phyloP scores from a whole-genome alignment of 805 yeast genomes.

The Hanseniaspora opuntiae region DNA sequence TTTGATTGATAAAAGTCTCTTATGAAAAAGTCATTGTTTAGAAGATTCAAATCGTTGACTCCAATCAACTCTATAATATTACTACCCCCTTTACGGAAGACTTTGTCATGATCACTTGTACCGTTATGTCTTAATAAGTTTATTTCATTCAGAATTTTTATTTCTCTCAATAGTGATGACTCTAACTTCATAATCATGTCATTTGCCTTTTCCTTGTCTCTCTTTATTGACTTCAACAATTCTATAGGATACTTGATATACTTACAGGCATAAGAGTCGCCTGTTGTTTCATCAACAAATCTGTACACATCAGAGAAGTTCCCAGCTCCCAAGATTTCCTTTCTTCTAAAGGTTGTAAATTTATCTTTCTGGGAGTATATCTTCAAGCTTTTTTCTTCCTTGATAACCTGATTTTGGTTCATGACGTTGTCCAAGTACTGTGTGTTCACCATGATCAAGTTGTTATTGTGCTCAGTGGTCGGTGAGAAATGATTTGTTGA shows the following conservation, averaged over 20 bases:
- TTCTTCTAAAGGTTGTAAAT: slow-evolving; percentile 25
- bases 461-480: slow-evolving; percentile 2
- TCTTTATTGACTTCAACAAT: slow-evolving; percentile 16
- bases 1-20: slow-evolving; percentile 19
- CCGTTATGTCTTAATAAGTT: slow-evolving; percentile 13
- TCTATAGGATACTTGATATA: slow-evolving; percentile 34
- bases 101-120: no score
- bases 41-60: slow-evolving; percentile 22
- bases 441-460: not conserved
- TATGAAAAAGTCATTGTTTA: slow-evolving; percentile 15
- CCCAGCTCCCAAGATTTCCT: slow-evolving; percentile 47
- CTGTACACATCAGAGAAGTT: slow-evolving; percentile 53
- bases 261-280: slow-evolving; percentile 52
- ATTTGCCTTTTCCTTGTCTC: slow-evolving; percentile 21
- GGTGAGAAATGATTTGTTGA: slow-evolving; percentile 9
- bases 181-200: slow-evolving; percentile 42
- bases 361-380: slow-evolving; percentile 3
- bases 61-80: slow-evolving; percentile 53
- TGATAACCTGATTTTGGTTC: slow-evolving; percentile 9
- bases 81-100: slow-evolving; percentile 35
- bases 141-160: slow-evolving; percentile 44
- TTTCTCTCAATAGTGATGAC: slow-evolving; percentile 56
- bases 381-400: not conserved
- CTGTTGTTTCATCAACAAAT: slow-evolving; percentile 23
- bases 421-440: slow-evolving; percentile 6